Base-by-base conservation (phyloP, 371 early-diverging fungal species). In the Rhizopus stolonifer region DNA sequence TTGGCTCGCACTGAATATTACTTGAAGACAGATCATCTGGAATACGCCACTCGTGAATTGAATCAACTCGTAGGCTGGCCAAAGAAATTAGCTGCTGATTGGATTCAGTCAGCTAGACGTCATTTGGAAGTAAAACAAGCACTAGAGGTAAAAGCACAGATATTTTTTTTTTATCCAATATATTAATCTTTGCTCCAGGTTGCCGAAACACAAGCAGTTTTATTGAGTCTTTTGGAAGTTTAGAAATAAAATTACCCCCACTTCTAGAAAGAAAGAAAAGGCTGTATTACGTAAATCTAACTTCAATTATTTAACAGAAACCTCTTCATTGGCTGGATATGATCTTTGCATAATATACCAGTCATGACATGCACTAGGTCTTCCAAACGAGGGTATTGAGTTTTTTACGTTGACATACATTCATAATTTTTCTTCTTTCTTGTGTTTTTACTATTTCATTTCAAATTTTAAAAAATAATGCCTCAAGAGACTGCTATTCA, bases 41-140 rank as follows among this genome's bases (percentile, higher is more conserved):
- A 95, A 44, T 65, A 64, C 34, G 94, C 94, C 13, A 71, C 91
- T 15, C 80, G 95, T 54, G 95, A 96, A 69, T 59, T 94, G 57
- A 95, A 95, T 72, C 92, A 91, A 68, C 74, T 96, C 36, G 74
- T 69, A 53, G 95, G 96, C 10, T 96, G 96, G 96, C 84, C 92
- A 17, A 88, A 87, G 74, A 75, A 69, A 64, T 70, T 96, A 44
- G 90, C 93, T 17, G 60, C 70, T 57, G 95, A 92, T 68, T 96
- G 96, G 96, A 75, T 96, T 31, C 58, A 68, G 46, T 73, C 81
- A 38, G 93, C 93, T 3, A 79, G 93, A 46, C 67, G 72, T 58
- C 84, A 89, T 68, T 79, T 96, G 58, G 92, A 92, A 65, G 79
- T 91, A 45, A 81, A 88, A 67, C 95, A 95, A 71, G 92, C 93